Evolutionary conservation across 352 stramenopile species (phyloP), one percentile per base, ranked within the genome.

Genomic region (Sclerospora graminicola): DNA sequence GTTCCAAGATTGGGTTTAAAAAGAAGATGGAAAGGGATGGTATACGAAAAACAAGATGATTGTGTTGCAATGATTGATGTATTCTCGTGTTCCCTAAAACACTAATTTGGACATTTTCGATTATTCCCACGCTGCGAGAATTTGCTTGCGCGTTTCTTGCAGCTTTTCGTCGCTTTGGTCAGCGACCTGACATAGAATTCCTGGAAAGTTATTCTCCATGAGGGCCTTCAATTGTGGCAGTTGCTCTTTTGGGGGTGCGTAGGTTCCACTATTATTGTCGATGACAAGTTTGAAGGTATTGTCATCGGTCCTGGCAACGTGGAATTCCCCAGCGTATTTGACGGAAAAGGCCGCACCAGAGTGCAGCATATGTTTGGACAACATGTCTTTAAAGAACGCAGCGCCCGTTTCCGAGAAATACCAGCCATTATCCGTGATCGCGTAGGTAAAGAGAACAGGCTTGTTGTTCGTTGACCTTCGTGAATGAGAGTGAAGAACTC

Each of bases 311-410:
- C n/a, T n/a, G 11, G 63, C 45, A 35, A 70, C 55, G 45, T 50
- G 52, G 39, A 70, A 70, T 31, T 70, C 60, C 5, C 60, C 60
- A 0, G 60, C 55, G 18, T 60, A 69, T 32, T 59, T 69, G 41
- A 70, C 60, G 16, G 30, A 70, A 9, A 70, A 66, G 8, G 49
- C 51, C 7, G 60, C 60, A 2, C 60, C 45, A 0, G 56, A 61
- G 39, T 70, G 60, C 49, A 70, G 46, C 60, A 70, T 66, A 45
- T 70, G 60, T 42, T 70, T 70, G 2, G 60, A 70, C 16, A 70
- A 30, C 60, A 70, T 70, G 34, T 70, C 60, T 35, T 70, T 70
- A 41, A 70, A 70, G 44, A 70, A 66, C 0, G 51, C 41, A 21
- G 60, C 60, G 8, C 60, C 60, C 7, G 60, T 70, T 24, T 70